A percentile compares a stretch with the other conserved stretches of the same genome.
These are phyloP conservation scores for Hypoxylon rubiginosum DNA, from an alignment of 2,329 filamentous ascomycete genomes.

Conservation along the genomic window DNA sequence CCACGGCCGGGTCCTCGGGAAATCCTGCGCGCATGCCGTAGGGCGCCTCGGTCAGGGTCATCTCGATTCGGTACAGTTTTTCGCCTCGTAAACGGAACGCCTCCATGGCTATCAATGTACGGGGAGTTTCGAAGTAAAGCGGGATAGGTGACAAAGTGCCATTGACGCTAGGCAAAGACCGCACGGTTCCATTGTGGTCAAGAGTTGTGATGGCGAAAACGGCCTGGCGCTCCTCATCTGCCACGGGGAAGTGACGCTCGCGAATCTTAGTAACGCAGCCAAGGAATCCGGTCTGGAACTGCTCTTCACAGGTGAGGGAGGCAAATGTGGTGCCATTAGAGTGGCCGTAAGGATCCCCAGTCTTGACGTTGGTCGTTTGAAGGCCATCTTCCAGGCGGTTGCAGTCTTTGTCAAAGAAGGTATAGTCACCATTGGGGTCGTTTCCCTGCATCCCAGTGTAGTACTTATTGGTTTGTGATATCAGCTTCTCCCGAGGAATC, in stretches of 20 bases:
- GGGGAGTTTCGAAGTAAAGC: slow-evolving; percentile 45
- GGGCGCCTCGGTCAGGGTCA: slow-evolving; percentile 43
- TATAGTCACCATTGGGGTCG: too few relatives aligned
- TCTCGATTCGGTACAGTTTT: slow-evolving; percentile 42
- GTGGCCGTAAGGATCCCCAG: too few relatives aligned
- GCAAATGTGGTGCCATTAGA: too few relatives aligned
- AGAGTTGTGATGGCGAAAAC: slow-evolving; percentile 43
- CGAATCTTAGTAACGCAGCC: slow-evolving; percentile 44
- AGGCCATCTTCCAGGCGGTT: too few relatives aligned
- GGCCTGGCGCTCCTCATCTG: slow-evolving; percentile 43
- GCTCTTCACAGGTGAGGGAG: slow-evolving; percentile 36
- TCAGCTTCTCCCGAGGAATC: too few relatives aligned
- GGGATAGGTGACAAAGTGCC: slow-evolving; percentile 44
- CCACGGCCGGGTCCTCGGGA: slow-evolving; percentile 24
- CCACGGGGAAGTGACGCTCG: slow-evolving; percentile 42
- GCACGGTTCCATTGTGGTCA: slow-evolving; percentile 45
- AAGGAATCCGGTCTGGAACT: slow-evolving; percentile 47
- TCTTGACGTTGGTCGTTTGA: too few relatives aligned
- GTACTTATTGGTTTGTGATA: too few relatives aligned
- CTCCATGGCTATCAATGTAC: slow-evolving; percentile 41
- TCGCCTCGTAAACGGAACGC: slow-evolving; percentile 33
- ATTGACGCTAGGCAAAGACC: slow-evolving; percentile 39
- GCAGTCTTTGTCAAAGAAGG: too few relatives aligned
- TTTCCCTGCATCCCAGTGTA: too few relatives aligned
- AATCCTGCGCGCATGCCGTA: slow-evolving; percentile 43